Evolutionary conservation across 83 land plant genomes (phyloP), one percentile per base, ranked within the genome.

Genomic region (Isoetes engelmannii): DNA sequence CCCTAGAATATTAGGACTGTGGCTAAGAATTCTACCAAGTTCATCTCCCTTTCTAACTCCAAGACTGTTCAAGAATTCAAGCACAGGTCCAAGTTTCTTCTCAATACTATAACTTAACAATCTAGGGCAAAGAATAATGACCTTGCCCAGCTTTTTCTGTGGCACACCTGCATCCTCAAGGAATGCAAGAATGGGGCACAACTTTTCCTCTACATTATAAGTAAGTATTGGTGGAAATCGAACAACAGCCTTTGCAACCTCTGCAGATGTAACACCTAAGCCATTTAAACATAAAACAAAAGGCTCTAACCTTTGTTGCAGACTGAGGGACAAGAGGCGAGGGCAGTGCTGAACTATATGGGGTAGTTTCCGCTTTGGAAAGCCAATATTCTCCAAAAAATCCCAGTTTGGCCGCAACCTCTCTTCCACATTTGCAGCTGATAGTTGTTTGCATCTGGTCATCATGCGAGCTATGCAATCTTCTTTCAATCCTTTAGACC

Each of bases 51-150:
- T 79, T 12, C 63, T 54, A 44, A 89, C 72, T 15, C 89, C 98
- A 15, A 93, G 69, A 45, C 74, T 60, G 9, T 79, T 72, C 12
- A 93, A 83, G 65, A 82, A 89, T 44, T 85, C 86, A 20, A 89
- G 82, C 6, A 82, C 69, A 5, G 81, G 79, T 0, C 66, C 46
- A 21, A 89, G 87, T 73, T 89, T 93, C 13, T 75, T 44, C 45
- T 87, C 96, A 66, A 93, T 93, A 86, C 92, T 87, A 81, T 93
- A 93, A 69, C 98, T 93, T 21, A 93, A 70, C 8, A 89, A 82
- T 66, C 98, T 80, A 4, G 98, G 98, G 61, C 92, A 89, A 45
- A 79, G 74, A 54, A 89, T 48, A 10, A 93, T 57, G 63, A 68
- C 70, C 73, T 82, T 88, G 4, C 86, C 88, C 4, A 85, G 43